Evolutionary conservation across 805 yeast species (phyloP), one percentile per base, ranked within the genome.

Genomic region (Myxozyma udenii): DNA sequence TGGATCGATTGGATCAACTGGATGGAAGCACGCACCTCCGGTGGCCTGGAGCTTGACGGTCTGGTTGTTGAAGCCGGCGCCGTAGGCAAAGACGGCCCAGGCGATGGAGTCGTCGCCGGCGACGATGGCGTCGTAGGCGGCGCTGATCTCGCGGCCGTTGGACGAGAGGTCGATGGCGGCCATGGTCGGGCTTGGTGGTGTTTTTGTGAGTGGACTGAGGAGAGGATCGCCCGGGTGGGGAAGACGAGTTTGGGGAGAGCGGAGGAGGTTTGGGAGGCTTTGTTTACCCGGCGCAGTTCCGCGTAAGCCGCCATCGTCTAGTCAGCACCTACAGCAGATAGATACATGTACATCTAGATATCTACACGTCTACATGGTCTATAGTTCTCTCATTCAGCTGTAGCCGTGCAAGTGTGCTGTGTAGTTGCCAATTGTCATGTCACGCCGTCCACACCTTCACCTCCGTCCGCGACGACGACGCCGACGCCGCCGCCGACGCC

Each of bases 21-120:
- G 36, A 32, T 21, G 14, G 12, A 46, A 26, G 5, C n/a, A 51
- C 65, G 21, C 46, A 62, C 67, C 56, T 23, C 71, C 72, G 26
- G 67, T 45, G 22, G 64, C 69, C 16, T 55, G 60, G 18, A 73
- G 79, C 67, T 59, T 69, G 66, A 59, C 70, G 62, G 58, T 48
- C 23, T 48, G 43, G 74, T 53, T 67, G 59, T 65, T 75, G 71
- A 55, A 73, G 71, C 75, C 69, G 43, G 76, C 77, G 61, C 81
- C 83, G 33, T 93, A 91, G 9, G 90, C 82, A 68, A 84, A 86
- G 36, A 93, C 82, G 25, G 85, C 86, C 81, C 93, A 93, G 9
- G 83, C 74, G 45, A 78, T 73, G 39, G 74, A 77, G 12, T 80
- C 77, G 62, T 85, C 90, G 36, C 91, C 93, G 54, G 82, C 78